Base-by-base conservation (phyloP, 129 eudicot species). In the Silybum marianum region DNA sequence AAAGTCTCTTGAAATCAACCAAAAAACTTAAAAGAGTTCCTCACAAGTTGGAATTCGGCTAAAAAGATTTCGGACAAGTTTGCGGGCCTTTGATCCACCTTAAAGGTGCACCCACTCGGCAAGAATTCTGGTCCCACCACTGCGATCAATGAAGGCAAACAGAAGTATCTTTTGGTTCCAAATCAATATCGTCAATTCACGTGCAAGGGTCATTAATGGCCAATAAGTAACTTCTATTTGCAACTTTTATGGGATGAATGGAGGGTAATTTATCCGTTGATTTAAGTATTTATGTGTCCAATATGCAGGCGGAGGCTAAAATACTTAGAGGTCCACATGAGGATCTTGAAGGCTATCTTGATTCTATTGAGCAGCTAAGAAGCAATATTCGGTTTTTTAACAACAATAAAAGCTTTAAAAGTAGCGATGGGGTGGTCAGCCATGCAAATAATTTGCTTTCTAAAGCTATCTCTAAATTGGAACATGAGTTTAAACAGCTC, bases 321-420 rank as follows among this genome's bases (percentile, higher is more conserved):
- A 90, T 96, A 81, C 89, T 91, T 46, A 96, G 84, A 88, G 99
- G 99, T 71, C 99, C 99, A 77, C 98, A 85, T 16, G 98, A 96
- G 80, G 93, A 96, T 87, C 90, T 96, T 42, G 98, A 96, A 85
- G 91, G 95, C 76, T 96, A 96, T 87, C 93, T 96, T 76, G 91
- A 88, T 84, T 98, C 98, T 69, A 91, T 93, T 84, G 98, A 90
- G 73, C 93, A 93, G 51, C 83, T 96, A 71, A 88, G 98, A 88
- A 82, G 89, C 88, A 93, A 90, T 82, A 91, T 96, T 67, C 87
- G 80, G 4, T 93, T 93, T 84, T 96, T 96, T 80, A 88, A 87
- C 78, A 87, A 85, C 86, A 88, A 91, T 85, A 96, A 93, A 87
- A 90, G 90, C 83, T 96, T 88, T 72, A 93, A 93, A 82, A 96